Base-by-base conservation (phyloP, 495 filamentous ascomycete genomes). In the Corynascus novoguineensis region DNA sequence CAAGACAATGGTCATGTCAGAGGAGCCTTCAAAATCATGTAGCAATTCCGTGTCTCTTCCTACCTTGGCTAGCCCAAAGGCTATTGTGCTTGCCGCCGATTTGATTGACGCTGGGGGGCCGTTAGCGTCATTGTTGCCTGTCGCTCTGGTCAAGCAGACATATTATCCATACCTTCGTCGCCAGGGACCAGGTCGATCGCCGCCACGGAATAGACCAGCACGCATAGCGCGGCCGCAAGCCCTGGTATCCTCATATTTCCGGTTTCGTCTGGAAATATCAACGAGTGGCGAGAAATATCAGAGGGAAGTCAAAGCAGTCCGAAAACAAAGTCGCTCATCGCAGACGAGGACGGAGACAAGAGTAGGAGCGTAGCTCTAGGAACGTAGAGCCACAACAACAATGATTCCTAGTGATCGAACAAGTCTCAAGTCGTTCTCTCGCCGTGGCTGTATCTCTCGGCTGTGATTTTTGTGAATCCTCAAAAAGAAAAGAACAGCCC, bases 11-110 rank as follows among this genome's bases (percentile, higher is more conserved):
- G n/a, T n/a, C n/a, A n/a, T n/a, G n/a, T n/a, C n/a, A n/a, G 29
- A 31, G 29, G 29, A 31, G 29, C 5, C 29, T 5, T 5, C 5
- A 31, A 5, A 31, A 10, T 10, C 5, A 31, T n/a, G n/a, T 10
- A 31, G 29, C 5, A 31, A 10, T 5, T 5, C 29, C 10, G 29
- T 10, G 29, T 5, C 5, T 31, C 29, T 31, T 31, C 29, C 10
- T 10, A 31, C 29, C 40, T 70, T 73, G 64, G 73, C 55, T 28
- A 79, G 48, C 8, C 76, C 76, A 47, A 66, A 78, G 14, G 75
- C 76, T 27, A 76, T 70, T 14, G 75, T 77, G 53, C 67, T 68
- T 8, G 76, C 71, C 11, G 73, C 71, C 1, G 72, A 53, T 55
- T 75, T 77, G 29, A 75, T 59, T 1, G 76, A 77, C 17, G 62